Conservation (phyloP, 1,139 yeast genomes). For the Candida sp. region DNA sequence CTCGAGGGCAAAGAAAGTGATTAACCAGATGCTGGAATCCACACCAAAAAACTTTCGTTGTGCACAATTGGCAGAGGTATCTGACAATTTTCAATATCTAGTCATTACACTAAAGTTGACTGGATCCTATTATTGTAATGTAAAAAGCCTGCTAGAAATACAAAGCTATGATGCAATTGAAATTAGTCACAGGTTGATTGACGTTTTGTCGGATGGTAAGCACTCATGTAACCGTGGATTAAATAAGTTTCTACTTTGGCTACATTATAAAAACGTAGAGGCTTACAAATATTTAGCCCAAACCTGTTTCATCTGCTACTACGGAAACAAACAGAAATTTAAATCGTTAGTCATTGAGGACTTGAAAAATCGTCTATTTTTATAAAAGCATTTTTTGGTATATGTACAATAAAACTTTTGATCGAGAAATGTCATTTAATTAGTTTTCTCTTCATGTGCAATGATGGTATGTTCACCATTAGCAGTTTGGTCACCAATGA, state of each 20-base stretch:
- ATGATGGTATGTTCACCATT: constrained; percentile 37
- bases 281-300: not conserved
- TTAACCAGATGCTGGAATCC: not conserved
- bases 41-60: not conserved
- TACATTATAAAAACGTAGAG: not conserved
- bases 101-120: not conserved
- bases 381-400: not conserved
- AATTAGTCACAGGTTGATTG: not conserved
- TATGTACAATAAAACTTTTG: not conserved
- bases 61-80: not conserved
- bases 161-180: not conserved
- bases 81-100: not conserved
- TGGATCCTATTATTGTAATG: not conserved
- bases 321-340: not conserved
- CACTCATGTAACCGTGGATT: not conserved
- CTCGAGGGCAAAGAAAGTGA: not conserved
- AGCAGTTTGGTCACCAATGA: constrained; percentile 25
- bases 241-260: constrained; percentile 1
- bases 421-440: not conserved
- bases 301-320: not conserved
- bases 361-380: not conserved
- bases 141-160: not conserved
- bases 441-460: not conserved
- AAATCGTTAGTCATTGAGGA: not conserved
- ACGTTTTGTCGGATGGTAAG: not conserved